Percentiles rank a stretch among this genome's conserved stretches.
phyloP scores from a whole-genome alignment of 805 yeast genomes.

The Brettanomyces bruxellensis region DNA sequence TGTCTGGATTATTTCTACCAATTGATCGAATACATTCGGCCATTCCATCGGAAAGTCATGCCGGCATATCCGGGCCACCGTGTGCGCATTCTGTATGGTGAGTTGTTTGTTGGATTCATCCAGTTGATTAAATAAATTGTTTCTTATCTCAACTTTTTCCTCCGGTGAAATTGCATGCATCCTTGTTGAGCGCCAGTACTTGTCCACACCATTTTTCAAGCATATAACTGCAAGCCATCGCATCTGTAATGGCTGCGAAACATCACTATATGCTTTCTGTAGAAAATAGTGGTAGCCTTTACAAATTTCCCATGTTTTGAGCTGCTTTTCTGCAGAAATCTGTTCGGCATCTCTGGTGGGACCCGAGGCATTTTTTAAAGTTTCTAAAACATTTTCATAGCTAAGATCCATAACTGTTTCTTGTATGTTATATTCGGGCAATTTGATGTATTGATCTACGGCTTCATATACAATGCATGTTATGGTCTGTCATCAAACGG shows the following conservation, averaged over 20 bases:
- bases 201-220: constrained; percentile 81
- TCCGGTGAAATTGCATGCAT: constrained; percentile 43
- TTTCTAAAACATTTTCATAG: constrained; percentile 23
- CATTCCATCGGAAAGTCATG: constrained; percentile 83
- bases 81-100: constrained; percentile 76
- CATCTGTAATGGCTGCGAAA: constrained; percentile 48
- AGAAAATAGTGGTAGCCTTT: constrained; percentile 29
- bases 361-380: constrained; percentile 41
- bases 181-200: constrained; percentile 71
- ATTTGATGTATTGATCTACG: neutral
- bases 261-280: constrained; percentile 50
- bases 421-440: neutral
- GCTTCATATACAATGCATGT: no score
- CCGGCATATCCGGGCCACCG: constrained; percentile 69
- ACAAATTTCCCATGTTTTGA: constrained; percentile 58
- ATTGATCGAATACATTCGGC: constrained; percentile 70
- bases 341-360: constrained; percentile 44
- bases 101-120: constrained; percentile 69
- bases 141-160: constrained; percentile 60
- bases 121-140: constrained; percentile 44
- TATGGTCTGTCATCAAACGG: no score
- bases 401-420: constrained; percentile 3
- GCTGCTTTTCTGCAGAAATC: constrained; percentile 57
- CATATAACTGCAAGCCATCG: constrained; percentile 86
- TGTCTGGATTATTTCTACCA: constrained; percentile 36